Percentiles rank a stretch among this genome's conserved stretches.
Conservation (phyloP, 495 filamentous ascomycete genomes). For the Daldinia concentrica region DNA sequence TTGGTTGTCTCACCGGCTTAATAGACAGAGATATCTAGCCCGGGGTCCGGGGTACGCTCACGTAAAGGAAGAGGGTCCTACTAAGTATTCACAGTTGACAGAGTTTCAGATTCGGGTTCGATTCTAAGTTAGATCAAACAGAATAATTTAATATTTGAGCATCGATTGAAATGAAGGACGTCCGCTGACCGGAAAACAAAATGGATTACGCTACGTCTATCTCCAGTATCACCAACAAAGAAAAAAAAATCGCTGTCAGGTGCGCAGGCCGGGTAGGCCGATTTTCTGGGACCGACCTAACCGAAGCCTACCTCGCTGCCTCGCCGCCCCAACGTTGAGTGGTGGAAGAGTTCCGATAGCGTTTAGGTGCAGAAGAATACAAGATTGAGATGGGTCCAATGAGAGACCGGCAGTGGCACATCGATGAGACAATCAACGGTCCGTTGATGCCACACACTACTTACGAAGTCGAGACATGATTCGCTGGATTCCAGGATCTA, state of each 20-base stretch:
- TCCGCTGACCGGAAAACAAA: neutral
- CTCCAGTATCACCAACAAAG: constrained; percentile 21
- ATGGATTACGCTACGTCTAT: neutral
- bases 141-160: neutral
- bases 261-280: constrained; percentile 17
- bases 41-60: neutral
- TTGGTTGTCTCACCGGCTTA: constrained; percentile 21
- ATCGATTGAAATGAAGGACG: neutral
- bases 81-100: constrained; percentile 4
- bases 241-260: constrained; percentile 22
- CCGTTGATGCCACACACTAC: constrained; percentile 15
- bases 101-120: neutral
- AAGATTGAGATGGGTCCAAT: constrained; percentile 22
- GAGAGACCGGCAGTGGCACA: constrained; percentile 12
- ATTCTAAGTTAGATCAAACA: neutral
- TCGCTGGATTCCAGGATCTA: constrained; percentile 1
- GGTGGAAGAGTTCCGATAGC: constrained; percentile 16
- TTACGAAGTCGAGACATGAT: constrained; percentile 18
- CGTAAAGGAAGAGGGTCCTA: neutral
- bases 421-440: constrained; percentile 17
- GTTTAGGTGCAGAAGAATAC: neutral
- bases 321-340: constrained; percentile 6
- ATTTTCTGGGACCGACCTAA: constrained; percentile 34
- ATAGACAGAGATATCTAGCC: neutral
- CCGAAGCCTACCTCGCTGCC: constrained; percentile 7